A percentile compares a stretch with the other conserved stretches of the same genome.
Evolutionary conservation across 441 rosid genomes (phyloP).

Genomic region (Adansonia gregorii): DNA sequence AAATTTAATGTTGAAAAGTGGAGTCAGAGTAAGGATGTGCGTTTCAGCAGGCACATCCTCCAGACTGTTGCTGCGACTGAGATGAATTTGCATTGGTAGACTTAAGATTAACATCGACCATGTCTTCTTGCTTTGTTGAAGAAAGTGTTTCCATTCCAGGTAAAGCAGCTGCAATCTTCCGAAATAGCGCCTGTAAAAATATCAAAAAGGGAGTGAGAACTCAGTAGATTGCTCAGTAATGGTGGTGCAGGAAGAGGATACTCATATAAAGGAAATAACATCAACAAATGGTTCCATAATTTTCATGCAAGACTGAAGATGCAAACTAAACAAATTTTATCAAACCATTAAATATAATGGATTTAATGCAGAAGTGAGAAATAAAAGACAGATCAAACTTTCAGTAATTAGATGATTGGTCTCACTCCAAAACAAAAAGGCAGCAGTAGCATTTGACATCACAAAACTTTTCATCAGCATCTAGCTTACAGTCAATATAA

Average conservation of each 20-base stretch:
- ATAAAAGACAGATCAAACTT: not conserved
- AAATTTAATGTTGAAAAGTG: constrained; percentile 9
- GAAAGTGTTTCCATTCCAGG: constrained; percentile 96
- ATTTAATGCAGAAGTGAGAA: not conserved
- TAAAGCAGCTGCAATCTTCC: constrained; percentile 91
- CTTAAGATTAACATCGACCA: constrained; percentile 92
- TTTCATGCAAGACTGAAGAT: constrained; percentile 19
- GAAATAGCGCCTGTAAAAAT: constrained; percentile 65
- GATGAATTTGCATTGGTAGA: constrained; percentile 66
- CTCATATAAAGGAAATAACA: not conserved
- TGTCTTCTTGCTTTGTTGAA: constrained; percentile 87
- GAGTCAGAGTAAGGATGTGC: constrained; percentile 24
- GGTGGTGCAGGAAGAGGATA: not conserved
- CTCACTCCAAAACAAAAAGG: not conserved
- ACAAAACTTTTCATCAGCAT: not conserved
- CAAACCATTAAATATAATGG: not conserved
- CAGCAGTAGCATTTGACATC: not conserved
- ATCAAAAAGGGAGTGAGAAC: not conserved
- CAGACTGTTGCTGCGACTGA: constrained; percentile 66
- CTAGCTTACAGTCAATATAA: not conserved
- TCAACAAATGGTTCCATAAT: not conserved
- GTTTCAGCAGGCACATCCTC: constrained; percentile 79
- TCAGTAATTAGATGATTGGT: constrained; percentile 12
- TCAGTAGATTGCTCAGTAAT: not conserved
- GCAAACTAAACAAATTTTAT: constrained; percentile 4